Conservation (phyloP, 1,139 yeast genomes). For the Kluyveromyces sp. region DNA sequence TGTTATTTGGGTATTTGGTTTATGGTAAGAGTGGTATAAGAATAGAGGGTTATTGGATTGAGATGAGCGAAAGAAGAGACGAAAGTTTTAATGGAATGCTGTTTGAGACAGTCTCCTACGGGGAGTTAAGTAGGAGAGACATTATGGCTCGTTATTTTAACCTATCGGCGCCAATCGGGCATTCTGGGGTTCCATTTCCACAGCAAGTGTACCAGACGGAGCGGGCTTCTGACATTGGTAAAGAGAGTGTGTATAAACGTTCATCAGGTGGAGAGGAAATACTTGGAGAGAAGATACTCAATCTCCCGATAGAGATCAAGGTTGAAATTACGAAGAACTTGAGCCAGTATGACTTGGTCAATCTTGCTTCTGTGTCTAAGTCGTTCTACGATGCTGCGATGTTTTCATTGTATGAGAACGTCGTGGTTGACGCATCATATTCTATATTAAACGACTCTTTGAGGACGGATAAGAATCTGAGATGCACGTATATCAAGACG, state of each 20-base stretch:
- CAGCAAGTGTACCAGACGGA: background rate
- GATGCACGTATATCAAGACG: constrained; percentile 16
- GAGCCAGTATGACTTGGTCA: constrained; percentile 38
- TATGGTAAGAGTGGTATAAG: too few relatives aligned
- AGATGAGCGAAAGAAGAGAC: background rate
- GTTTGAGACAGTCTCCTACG: background rate
- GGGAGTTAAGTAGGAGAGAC: constrained; percentile 5
- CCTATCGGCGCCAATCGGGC: constrained; percentile 12
- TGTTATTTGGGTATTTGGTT: too few relatives aligned
- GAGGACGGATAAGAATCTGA: constrained; percentile 1
- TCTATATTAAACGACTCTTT: constrained; percentile 7
- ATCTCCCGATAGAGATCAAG: constrained; percentile 36
- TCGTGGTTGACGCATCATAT: constrained; percentile 33
- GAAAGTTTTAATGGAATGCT: too few relatives aligned
- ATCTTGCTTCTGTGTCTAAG: constrained; percentile 31
- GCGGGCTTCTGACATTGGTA: background rate
- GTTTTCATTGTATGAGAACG: constrained; percentile 34
- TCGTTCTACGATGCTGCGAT: constrained; percentile 31
- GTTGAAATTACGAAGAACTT: constrained; percentile 31
- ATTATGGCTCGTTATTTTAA: constrained; percentile 10
- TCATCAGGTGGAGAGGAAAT: background rate
- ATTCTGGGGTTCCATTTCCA: constrained; percentile 12
- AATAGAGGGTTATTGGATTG: background rate
- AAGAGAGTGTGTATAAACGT: background rate
- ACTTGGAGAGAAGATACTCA: background rate